phyloP scores from a whole-genome alignment of 1,139 yeast genomes.

The Hyphopichia pseudoburtonii region DNA sequence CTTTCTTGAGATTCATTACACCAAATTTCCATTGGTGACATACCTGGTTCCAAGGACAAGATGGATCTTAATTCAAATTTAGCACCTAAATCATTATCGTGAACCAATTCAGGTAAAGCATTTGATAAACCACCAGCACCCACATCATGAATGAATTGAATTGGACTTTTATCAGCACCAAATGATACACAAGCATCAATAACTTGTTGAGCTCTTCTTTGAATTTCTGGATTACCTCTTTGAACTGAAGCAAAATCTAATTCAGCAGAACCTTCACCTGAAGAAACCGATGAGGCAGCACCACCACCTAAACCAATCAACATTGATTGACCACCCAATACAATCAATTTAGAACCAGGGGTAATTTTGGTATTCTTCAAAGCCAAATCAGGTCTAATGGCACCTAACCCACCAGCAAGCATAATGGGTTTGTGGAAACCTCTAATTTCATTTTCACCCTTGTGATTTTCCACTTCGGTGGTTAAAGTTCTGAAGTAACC shows the following conservation, averaged over 20 bases:
- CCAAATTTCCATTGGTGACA: slow-evolving; percentile 99
- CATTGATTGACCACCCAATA: slow-evolving; percentile 98
- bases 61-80: slow-evolving; percentile 87
- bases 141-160: slow-evolving; percentile 96
- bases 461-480: slow-evolving; percentile 63
- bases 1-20: slow-evolving; percentile 99
- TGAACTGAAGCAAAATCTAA: slow-evolving; percentile 98
- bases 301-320: slow-evolving; percentile 99
- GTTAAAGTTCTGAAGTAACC: slow-evolving; percentile 97
- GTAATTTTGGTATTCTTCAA: slow-evolving; percentile 84
- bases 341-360: slow-evolving; percentile 90
- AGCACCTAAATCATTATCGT: slow-evolving; percentile 96
- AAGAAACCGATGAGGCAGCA: slow-evolving; percentile 93
- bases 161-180: slow-evolving; percentile 72
- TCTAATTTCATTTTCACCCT: slow-evolving; percentile 73
- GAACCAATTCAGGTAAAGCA: slow-evolving; percentile 96
- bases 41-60: slow-evolving; percentile 90
- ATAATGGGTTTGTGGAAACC: slow-evolving; percentile 99
- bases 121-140: slow-evolving; percentile 99
- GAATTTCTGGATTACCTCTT: slow-evolving; percentile 99
- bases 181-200: slow-evolving; percentile 90
- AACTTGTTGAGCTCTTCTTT: slow-evolving; percentile 98
- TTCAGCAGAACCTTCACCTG: slow-evolving; percentile 96
- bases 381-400: slow-evolving; percentile 90
- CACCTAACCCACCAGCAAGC: slow-evolving; percentile 99